Conservation (phyloP, 257 asterid species). For the Nicotiana knightiana region DNA sequence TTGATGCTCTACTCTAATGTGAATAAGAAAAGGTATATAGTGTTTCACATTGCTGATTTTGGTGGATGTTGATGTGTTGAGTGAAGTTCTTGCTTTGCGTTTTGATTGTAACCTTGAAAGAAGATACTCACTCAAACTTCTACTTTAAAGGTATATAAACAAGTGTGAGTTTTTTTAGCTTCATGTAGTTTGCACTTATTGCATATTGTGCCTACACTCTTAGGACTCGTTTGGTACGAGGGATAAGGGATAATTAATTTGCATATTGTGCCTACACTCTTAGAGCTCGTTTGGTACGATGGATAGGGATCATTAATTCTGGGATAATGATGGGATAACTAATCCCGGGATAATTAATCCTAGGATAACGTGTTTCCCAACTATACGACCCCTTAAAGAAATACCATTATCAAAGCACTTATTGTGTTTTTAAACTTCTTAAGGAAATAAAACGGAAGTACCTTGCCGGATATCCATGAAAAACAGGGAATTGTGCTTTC, state of each 20-base stretch:
- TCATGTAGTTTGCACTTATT: neutral
- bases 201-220: too few relatives aligned
- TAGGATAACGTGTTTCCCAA: too few relatives aligned
- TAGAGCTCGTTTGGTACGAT: too few relatives aligned
- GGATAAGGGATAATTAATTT: neutral
- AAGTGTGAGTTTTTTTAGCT: neutral
- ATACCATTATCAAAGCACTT: neutral
- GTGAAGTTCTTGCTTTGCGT: conserved; percentile 5
- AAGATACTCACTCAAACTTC: conserved; percentile 6
- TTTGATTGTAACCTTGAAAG: conserved; percentile 4
- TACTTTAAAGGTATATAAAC: conserved; percentile 9
- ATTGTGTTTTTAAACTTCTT: neutral
- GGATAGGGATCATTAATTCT: too few relatives aligned
- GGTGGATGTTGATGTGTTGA: conserved; percentile 10
- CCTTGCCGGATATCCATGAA: too few relatives aligned
- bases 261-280: neutral
- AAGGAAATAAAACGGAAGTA: too few relatives aligned
- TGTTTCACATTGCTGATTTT: neutral
- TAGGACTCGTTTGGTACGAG: too few relatives aligned
- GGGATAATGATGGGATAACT: too few relatives aligned
- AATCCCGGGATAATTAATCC: too few relatives aligned
- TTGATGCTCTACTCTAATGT: conserved; percentile 24
- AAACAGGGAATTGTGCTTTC: too few relatives aligned
- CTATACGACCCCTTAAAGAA: neutral
- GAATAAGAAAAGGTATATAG: conserved; percentile 7